Base-by-base conservation (phyloP, 2,329 filamentous ascomycete genomes). In the Colletotrichum karsti region DNA sequence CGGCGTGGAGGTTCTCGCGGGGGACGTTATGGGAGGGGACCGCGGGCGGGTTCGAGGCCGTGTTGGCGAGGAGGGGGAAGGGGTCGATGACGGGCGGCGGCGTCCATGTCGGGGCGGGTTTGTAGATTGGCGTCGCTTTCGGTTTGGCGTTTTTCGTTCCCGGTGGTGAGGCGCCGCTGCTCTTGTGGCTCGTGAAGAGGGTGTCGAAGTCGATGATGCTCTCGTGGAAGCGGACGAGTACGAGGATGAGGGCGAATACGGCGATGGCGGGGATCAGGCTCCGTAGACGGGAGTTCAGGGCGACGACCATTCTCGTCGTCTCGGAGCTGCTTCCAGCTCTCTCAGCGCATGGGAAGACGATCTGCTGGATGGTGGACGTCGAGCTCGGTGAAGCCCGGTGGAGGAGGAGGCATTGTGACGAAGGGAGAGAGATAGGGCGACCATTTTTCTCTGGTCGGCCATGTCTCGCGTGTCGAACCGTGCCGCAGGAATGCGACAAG, bases 11-110 rank as follows among this genome's bases (percentile, higher is more conserved):
- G 62, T 82, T 77, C 41, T 76, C 70, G 15, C 75, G 73, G 0
- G 84, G 80, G 9, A 74, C 59, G 69, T 86, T 86, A 78, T 84
- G 85, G 24, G 72, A 66, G 1, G 83, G 83, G 13, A 85, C 79
- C 1, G 80, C 78, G 2, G 82, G 83, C 5, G 78, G 74, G 3
- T 53, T 77, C 7, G 74, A 76, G 33, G 46, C 61, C 37, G 61
- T 61, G 26, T 66, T 55, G 22, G 75, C 72, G 8, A 84, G 74
- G 7, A 78, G 74, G 2, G 82, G 82, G 68, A 84, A 84, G 22
- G 82, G 83, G 42, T 84, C 82, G 48, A 73, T 67, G 56, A 83
- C 72, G 1, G 80, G 80, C 30, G 80, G 79, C 12, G 78, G 78
- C 9, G 69, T 74, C 65, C 74, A 81, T 3, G 73, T 72, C 3